Base-by-base conservation (phyloP, 176 grass and related monocot genomes). In the Echinochloa phyllopogon region DNA sequence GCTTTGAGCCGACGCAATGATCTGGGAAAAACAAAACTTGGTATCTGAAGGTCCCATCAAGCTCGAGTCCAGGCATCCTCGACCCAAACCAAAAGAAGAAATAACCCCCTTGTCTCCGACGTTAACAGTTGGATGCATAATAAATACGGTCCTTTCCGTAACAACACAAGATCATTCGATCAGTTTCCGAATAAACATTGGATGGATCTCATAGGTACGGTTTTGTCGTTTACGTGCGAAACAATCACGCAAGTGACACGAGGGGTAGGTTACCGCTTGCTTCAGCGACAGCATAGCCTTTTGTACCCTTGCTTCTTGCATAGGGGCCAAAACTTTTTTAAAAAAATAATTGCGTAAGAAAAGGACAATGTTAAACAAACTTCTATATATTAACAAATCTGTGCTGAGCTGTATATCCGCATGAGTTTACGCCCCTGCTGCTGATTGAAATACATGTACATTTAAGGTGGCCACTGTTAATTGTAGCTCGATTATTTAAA, bases 401-500 rank as follows among this genome's bases (percentile, higher is more conserved):
- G 11, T 36, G 60, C 16, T 58, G 38, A 49, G 21, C 2, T 80
- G 10, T 55, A 74, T 76, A 82, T 29, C 56, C 57, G 45, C 3
- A 39, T 24, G 49, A 80, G 40, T 51, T 14, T 73, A 57, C n/a
- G 23, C 18, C 39, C 56, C 48, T 47, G 57, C 58, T 48, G 41
- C 21, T 50, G 40, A 9, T 41, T 59, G 48, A 10, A 25, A 43
- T 53, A 44, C 36, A 66, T 57, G 65, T 69, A 69, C 49, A 80
- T 6, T 65, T 37, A 73, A 53, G 37, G 20, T 43, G 69, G 20
- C 1, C 51, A 36, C 47, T 51, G 24, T 49, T 76, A 20, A 23
- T 64, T 24, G 37, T 24, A 61, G 50, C 48, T 72, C n/a, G 53
- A 63, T 83, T 65, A 83, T 89, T 85, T 57, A 16, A 80, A 63